Conservation (phyloP, 768 basidiomycete genomes). For the Mrakia frigida region DNA sequence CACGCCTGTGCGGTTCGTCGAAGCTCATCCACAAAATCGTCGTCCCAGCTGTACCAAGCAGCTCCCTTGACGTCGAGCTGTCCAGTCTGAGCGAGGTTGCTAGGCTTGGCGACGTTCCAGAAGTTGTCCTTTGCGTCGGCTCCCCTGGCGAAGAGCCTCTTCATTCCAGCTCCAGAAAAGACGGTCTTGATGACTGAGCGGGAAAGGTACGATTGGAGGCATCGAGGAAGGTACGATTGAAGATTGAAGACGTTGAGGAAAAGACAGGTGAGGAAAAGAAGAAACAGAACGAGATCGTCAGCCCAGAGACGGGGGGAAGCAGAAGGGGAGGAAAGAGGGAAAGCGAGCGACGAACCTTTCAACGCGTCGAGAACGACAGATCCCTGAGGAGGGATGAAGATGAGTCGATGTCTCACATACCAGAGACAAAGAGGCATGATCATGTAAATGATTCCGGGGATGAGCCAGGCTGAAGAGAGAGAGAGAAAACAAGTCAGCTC, state of each 20-base stretch:
- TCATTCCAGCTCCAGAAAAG: slow-evolving; percentile 34
- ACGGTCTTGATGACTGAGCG: slow-evolving; percentile 14
- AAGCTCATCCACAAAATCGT: slow-evolving; percentile 44
- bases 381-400: slow-evolving; percentile 42
- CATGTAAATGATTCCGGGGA: slow-evolving; percentile 42
- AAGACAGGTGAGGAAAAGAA: too few species aligned
- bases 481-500: slow-evolving; percentile 24
- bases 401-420: slow-evolving; percentile 34
- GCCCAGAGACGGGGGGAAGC: not conserved
- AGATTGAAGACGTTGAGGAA: too few species aligned
- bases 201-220: too few species aligned
- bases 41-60: slow-evolving; percentile 34
- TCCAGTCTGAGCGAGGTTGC: slow-evolving; percentile 33
- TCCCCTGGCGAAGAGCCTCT: slow-evolving; percentile 36
- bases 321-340: not conserved
- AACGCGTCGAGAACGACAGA: slow-evolving; percentile 41
- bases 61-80: slow-evolving; percentile 7
- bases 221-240: too few species aligned
- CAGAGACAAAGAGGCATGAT: slow-evolving; percentile 29
- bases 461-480: slow-evolving; percentile 33
- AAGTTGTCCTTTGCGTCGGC: slow-evolving; percentile 35
- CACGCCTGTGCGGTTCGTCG: slow-evolving; percentile 40
- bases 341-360: slow-evolving; percentile 12
- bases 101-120: slow-evolving; percentile 42
- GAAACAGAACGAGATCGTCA: not conserved